phyloP scores from a whole-genome alignment of 1,139 yeast genomes.

The Scheffersomyces stambukii region DNA sequence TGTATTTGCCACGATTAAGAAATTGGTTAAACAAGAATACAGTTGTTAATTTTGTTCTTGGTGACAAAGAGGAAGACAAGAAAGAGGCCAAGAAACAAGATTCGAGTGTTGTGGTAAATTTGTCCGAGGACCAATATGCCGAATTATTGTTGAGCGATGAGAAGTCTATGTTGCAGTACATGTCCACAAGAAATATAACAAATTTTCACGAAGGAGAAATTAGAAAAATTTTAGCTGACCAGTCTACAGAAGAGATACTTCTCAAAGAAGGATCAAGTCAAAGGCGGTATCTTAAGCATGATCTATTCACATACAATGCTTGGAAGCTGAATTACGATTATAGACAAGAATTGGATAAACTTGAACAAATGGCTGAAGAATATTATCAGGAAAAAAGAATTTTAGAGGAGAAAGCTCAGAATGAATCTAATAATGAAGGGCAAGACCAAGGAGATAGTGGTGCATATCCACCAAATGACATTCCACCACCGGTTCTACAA shows the following conservation, averaged over 20 bases:
- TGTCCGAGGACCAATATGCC: slow-evolving; percentile 27
- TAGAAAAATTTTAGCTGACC: slow-evolving; percentile 12
- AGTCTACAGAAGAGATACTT: slow-evolving; percentile 10
- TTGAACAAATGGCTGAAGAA: slow-evolving; percentile 1
- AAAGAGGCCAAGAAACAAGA: slow-evolving; percentile 9
- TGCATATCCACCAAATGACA: neutral
- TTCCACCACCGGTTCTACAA: neutral
- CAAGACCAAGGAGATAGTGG: neutral
- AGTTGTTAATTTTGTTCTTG: slow-evolving; percentile 16
- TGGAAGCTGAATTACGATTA: slow-evolving; percentile 9
- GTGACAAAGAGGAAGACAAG: slow-evolving; percentile 2
- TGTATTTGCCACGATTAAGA: slow-evolving; percentile 28
- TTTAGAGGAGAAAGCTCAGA: neutral
- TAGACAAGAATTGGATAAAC: slow-evolving; percentile 4
- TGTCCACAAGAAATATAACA: slow-evolving; percentile 26
- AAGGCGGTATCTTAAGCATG: slow-evolving; percentile 21
- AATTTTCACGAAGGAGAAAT: slow-evolving; percentile 30
- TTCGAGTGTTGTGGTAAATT: slow-evolving; percentile 13
- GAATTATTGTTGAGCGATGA: slow-evolving; percentile 19
- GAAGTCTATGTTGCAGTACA: slow-evolving; percentile 25
- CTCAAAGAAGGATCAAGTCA: slow-evolving; percentile 11
- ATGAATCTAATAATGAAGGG: neutral
- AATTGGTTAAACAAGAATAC: slow-evolving; percentile 24
- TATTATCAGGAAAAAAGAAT: neutral
- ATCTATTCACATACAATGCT: slow-evolving; percentile 14